These are phyloP conservation scores for Medicago arabica DNA, from an alignment of 306 rosid species.

Conservation along the genomic window DNA sequence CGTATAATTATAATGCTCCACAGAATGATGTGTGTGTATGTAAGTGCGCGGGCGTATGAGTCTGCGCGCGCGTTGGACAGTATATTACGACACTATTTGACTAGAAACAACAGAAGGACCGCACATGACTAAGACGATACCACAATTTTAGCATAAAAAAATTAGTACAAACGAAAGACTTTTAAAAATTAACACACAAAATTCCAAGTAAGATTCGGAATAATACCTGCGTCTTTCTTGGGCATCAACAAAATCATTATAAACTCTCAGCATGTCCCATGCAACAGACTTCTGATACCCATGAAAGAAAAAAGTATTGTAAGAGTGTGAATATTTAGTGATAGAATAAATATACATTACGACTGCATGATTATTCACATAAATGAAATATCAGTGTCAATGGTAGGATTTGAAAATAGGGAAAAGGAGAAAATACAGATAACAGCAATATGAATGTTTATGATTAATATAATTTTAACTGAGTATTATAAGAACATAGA, in stretches of 20 bases:
- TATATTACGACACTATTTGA: neutral
- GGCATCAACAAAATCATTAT: conserved; percentile 75
- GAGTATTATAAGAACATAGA: too few species aligned
- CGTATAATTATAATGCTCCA: too few species aligned
- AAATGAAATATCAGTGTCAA: conserved; percentile 23
- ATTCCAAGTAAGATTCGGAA: conserved; percentile 16
- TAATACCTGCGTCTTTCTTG: conserved; percentile 89
- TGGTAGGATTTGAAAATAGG: conserved; percentile 10
- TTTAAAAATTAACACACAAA: conserved; percentile 26
- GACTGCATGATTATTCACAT: conserved; percentile 21
- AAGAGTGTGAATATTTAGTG: conserved; percentile 23
- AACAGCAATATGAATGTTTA: neutral
- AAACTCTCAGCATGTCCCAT: conserved; percentile 95
- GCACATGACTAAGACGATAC: conserved; percentile 23
- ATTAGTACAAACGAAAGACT: conserved; percentile 15
- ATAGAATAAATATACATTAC: conserved; percentile 24
- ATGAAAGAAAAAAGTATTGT: conserved; percentile 27
- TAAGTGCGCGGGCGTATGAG: too few species aligned
- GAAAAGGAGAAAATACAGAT: neutral
- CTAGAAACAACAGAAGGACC: conserved; percentile 25
- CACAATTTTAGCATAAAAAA: conserved; percentile 12
- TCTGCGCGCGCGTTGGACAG: neutral
- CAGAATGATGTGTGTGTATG: too few species aligned
- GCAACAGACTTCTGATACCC: conserved; percentile 80
- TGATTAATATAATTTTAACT: too few species aligned